Conservation (phyloP, 345 rosid genomes). For the Eucalyptus lansdowneana region DNA sequence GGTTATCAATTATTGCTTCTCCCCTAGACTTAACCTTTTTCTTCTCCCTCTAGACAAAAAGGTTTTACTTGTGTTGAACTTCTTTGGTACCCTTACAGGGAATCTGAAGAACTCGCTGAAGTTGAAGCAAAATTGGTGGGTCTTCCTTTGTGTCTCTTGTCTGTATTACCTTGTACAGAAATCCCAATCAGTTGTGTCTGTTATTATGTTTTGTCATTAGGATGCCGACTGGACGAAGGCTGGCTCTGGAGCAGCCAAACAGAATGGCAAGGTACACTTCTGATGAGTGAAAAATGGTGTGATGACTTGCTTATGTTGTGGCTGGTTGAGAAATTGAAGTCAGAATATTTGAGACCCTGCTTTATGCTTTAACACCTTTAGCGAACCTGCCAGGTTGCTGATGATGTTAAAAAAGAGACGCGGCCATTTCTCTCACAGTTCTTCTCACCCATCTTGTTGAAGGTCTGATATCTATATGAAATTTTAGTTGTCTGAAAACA, state of each 20-base stretch:
- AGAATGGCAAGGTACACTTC: constrained; percentile 35
- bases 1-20: background rate
- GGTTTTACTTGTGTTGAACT: background rate
- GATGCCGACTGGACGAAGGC: constrained; percentile 67
- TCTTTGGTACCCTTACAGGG: constrained; percentile 18
- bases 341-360: background rate
- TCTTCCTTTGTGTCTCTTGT: background rate
- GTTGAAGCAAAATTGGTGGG: constrained; percentile 82
- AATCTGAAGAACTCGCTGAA: constrained; percentile 73
- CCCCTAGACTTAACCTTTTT: background rate
- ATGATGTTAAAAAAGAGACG: constrained; percentile 54
- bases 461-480: constrained; percentile 24
- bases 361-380: background rate
- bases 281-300: background rate
- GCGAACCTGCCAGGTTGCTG: constrained; percentile 28
- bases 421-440: constrained; percentile 60
- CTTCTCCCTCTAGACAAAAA: background rate
- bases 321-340: background rate
- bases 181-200: background rate
- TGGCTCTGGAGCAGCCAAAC: constrained; percentile 27
- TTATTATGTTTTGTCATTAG: constrained; percentile 9
- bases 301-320: background rate
- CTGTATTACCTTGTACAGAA: background rate
- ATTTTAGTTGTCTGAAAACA: background rate
- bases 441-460: constrained; percentile 82